Percentiles rank a stretch among this genome's conserved stretches.
Conservation (phyloP, 163 green algal species). For the Chlamydomonas reinhardtii region DNA sequence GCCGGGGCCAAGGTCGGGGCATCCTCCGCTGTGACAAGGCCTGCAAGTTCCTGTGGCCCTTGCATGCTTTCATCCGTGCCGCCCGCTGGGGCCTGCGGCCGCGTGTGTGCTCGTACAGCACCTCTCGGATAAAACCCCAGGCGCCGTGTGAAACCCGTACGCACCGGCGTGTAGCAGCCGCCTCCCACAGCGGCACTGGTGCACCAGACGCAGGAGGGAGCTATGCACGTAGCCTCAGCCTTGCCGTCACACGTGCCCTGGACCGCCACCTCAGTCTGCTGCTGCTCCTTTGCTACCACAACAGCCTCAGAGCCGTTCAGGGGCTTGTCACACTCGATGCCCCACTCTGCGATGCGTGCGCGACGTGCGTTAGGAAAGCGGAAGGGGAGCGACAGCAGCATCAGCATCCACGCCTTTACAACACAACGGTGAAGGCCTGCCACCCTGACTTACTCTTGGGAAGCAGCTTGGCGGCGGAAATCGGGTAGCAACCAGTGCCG, state of each 20-base stretch:
- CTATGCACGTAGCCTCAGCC: not conserved
- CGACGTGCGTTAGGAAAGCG: too few relatives aligned
- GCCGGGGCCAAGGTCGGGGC: too few relatives aligned
- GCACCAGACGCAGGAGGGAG: conserved; percentile 42
- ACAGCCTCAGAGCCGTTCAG: not conserved
- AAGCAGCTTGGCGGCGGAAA: conserved; percentile 21
- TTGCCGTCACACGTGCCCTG: conserved; percentile 10
- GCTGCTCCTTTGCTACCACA: not conserved
- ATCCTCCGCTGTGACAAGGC: too few relatives aligned
- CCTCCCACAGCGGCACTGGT: conserved; percentile 32
- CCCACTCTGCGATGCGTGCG: conserved; percentile 27
- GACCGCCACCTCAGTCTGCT: not conserved
- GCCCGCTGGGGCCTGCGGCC: too few relatives aligned
- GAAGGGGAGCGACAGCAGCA: too few relatives aligned
- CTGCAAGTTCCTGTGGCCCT: too few relatives aligned
- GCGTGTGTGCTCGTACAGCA: too few relatives aligned
- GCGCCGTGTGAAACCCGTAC: too few relatives aligned
- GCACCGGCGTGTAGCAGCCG: conserved; percentile 49
- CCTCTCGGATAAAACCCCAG: too few relatives aligned
- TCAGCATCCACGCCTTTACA: too few relatives aligned
- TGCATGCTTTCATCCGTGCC: too few relatives aligned
- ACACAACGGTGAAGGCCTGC: too few relatives aligned
- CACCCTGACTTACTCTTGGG: not conserved
- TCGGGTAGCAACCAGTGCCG: conserved; percentile 32
- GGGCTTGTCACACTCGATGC: conserved; percentile 41